Conservation (phyloP, 352 stramenopile species). For the Pythium brachiatum region DNA sequence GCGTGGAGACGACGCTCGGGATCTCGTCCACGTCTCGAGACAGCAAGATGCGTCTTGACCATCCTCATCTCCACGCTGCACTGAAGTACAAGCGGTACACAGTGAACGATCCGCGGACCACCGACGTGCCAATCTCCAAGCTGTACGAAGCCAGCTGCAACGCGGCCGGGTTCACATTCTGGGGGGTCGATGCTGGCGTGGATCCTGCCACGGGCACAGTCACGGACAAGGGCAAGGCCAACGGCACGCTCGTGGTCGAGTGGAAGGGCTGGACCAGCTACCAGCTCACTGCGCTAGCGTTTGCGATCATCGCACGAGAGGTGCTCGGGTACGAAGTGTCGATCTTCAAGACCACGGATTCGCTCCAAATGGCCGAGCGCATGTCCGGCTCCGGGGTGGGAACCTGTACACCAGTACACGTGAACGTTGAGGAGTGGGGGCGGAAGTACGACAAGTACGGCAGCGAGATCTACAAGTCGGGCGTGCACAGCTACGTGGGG, state of each 20-base stretch:
- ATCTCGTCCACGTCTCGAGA: slow-evolving; percentile 12
- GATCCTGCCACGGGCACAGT: slow-evolving; percentile 22
- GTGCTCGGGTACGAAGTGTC: slow-evolving; percentile 16
- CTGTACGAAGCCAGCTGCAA: slow-evolving; percentile 21
- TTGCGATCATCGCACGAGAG: slow-evolving; percentile 32
- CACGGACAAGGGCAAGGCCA: slow-evolving; percentile 12
- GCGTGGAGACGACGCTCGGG: slow-evolving; percentile 7
- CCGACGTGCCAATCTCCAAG: neutral
- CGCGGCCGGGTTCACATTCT: slow-evolving; percentile 13
- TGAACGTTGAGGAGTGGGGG: slow-evolving; percentile 39
- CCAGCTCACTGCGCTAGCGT: slow-evolving; percentile 27
- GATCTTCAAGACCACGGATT: slow-evolving; percentile 2
- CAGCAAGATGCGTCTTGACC: slow-evolving; percentile 6
- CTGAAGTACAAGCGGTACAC: slow-evolving; percentile 22
- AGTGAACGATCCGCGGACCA: slow-evolving; percentile 27
- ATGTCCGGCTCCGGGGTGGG: slow-evolving; percentile 29
- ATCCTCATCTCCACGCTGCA: slow-evolving; percentile 32
- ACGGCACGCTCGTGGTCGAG: slow-evolving; percentile 34
- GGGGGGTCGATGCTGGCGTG: slow-evolving; percentile 20
- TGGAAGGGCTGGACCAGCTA: slow-evolving; percentile 24
- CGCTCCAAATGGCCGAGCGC: slow-evolving; percentile 15
- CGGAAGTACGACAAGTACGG: slow-evolving; percentile 20
- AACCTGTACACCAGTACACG: slow-evolving; percentile 33
- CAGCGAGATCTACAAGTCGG: slow-evolving; percentile 29
- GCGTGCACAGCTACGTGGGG: slow-evolving; percentile 30